A percentile compares a stretch with the other conserved stretches of the same genome.
These are phyloP conservation scores for Phenoliferia sp. DNA, from an alignment of 1,284 basidiomycete genomes.

Conservation along the genomic window DNA sequence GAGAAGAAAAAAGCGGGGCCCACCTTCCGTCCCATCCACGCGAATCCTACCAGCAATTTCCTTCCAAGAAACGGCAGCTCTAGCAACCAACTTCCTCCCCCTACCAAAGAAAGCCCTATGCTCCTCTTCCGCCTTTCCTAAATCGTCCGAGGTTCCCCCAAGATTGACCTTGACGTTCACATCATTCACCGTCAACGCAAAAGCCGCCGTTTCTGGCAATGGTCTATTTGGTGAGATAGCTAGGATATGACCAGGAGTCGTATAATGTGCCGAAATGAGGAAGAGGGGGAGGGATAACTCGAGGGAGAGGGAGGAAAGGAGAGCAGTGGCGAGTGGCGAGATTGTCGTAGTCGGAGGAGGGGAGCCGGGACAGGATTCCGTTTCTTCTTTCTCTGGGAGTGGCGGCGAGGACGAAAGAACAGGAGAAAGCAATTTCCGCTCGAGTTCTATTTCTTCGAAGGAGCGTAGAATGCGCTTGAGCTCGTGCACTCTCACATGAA, in stretches of 20 bases:
- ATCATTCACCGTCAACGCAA: slow-evolving; percentile 15
- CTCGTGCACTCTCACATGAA: slow-evolving; percentile 23
- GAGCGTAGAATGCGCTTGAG: slow-evolving; percentile 5
- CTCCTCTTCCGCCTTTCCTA: slow-evolving; percentile 1
- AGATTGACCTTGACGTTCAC: slow-evolving; percentile 12
- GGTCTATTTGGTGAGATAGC: slow-evolving; percentile 5
- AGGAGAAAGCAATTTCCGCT: neutral
- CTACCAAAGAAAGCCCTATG: slow-evolving; percentile 28
- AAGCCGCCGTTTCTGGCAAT: slow-evolving; percentile 20
- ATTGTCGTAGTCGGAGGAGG: neutral
- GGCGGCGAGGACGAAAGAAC: neutral
- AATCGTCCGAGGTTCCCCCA: slow-evolving; percentile 2
- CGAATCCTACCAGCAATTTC: slow-evolving; percentile 31
- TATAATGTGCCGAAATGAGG: slow-evolving; percentile 23
- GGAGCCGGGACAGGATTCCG: too few species aligned
- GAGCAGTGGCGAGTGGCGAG: neutral
- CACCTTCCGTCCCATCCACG: slow-evolving; percentile 18
- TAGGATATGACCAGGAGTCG: slow-evolving; percentile 12
- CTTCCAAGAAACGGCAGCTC: slow-evolving; percentile 20
- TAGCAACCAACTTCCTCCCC: slow-evolving; percentile 7
- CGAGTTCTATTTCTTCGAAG: neutral
- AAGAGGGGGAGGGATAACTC: slow-evolving; percentile 15
- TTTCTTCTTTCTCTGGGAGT: neutral
- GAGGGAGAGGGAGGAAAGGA: slow-evolving; percentile 10
- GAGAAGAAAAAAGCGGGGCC: neutral